These are phyloP conservation scores for Wickerhamomyces kurtzmanii DNA, from an alignment of 805 yeast species.

Conservation along the genomic window DNA sequence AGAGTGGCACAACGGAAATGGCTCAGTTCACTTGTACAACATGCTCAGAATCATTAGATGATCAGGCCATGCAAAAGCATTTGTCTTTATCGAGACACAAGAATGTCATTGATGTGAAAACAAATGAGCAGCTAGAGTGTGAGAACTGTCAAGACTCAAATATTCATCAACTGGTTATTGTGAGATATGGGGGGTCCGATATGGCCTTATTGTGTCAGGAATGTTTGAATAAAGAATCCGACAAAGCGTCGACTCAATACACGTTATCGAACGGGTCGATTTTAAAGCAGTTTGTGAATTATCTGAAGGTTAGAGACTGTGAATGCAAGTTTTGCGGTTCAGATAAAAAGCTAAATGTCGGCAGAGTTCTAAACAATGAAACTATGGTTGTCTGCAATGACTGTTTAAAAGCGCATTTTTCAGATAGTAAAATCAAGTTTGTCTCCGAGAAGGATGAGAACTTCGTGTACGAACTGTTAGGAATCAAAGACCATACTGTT, in stretches of 20 bases:
- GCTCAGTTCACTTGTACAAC: slow-evolving; percentile 32
- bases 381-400: slow-evolving; percentile 28
- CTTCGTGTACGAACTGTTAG: slow-evolving; percentile 36
- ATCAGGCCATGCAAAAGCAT: slow-evolving; percentile 39
- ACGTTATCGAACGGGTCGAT: slow-evolving; percentile 45
- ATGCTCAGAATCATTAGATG: slow-evolving; percentile 26
- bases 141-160: slow-evolving; percentile 47
- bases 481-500: slow-evolving; percentile 28
- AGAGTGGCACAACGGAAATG: too few relatives aligned
- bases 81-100: slow-evolving; percentile 45
- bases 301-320: slow-evolving; percentile 39
- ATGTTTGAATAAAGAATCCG: slow-evolving; percentile 33
- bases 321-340: slow-evolving; percentile 33
- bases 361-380: slow-evolving; percentile 8
- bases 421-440: slow-evolving; percentile 12
- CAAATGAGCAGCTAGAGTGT: slow-evolving; percentile 37
- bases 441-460: slow-evolving; percentile 36
- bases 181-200: slow-evolving; percentile 46
- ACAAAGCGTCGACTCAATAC: slow-evolving; percentile 38
- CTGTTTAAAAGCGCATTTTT: slow-evolving; percentile 24
- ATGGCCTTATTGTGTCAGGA: slow-evolving; percentile 36
- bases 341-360: slow-evolving; percentile 31
- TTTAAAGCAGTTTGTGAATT: slow-evolving; percentile 35
- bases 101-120: slow-evolving; percentile 22
- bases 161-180: slow-evolving; percentile 39